Evolutionary conservation across 192 early-diverging fungal genomes (phyloP).

Genomic region (Coemansia sp.): DNA sequence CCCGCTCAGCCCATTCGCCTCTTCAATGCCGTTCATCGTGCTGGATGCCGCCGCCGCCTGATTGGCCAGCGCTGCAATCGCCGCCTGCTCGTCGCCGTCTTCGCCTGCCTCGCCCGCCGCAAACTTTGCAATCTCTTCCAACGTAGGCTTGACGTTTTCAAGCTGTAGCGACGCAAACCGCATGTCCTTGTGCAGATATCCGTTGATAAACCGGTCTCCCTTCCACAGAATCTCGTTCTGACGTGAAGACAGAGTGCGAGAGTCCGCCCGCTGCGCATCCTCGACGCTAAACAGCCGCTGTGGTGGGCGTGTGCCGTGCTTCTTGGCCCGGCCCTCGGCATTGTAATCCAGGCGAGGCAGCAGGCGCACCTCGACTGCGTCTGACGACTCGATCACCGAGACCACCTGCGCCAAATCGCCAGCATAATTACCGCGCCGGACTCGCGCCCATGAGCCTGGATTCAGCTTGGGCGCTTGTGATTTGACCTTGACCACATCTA

Average conservation of each 20-base stretch:
- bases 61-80: constrained; percentile 58
- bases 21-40: constrained; percentile 21
- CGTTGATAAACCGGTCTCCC: constrained; percentile 65
- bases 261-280: constrained; percentile 57
- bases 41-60: constrained; percentile 51
- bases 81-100: constrained; percentile 67
- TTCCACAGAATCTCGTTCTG: constrained; percentile 64
- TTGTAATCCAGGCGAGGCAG: constrained; percentile 73
- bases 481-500: constrained; percentile 80
- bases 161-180: constrained; percentile 64
- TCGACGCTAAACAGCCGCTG: constrained; percentile 70
- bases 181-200: constrained; percentile 84
- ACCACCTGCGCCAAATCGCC: constrained; percentile 89
- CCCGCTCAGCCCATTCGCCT: constrained; percentile 55
- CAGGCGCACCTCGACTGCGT: constrained; percentile 65
- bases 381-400: constrained; percentile 64
- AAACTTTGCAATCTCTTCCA: constrained; percentile 91
- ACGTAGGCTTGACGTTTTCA: constrained; percentile 77
- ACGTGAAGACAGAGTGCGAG: constrained; percentile 56
- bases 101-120: constrained; percentile 60
- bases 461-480: constrained; percentile 58
- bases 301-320: constrained; percentile 60
- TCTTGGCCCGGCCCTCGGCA: constrained; percentile 37
- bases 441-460: constrained; percentile 79
- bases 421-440: constrained; percentile 89